Conservation (phyloP, 345 rosid species). For the Garcia nutans region DNA sequence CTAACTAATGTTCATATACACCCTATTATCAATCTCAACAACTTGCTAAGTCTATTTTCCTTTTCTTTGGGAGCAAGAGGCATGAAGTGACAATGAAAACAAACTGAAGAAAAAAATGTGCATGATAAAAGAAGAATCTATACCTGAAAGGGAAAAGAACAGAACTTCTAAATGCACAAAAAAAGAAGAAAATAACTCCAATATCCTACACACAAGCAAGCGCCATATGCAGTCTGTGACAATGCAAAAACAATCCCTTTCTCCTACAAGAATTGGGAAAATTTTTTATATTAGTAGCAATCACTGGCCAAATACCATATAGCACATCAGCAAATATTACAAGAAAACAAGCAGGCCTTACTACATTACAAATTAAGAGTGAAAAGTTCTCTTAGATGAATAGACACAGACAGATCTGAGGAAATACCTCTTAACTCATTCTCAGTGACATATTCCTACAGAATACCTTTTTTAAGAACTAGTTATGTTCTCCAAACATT, state of each 20-base stretch:
- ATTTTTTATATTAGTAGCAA: background rate
- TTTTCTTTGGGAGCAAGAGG: background rate
- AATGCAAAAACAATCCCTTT: constrained; percentile 62
- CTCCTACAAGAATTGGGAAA: constrained; percentile 44
- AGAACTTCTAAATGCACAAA: constrained; percentile 40
- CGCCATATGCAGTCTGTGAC: constrained; percentile 85
- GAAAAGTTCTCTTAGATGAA: background rate
- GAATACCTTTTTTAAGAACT: background rate
- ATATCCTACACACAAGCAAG: constrained; percentile 68
- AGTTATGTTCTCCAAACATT: background rate
- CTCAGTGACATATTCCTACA: background rate
- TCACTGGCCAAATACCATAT: constrained; percentile 8
- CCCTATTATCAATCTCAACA: background rate
- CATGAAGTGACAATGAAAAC: constrained; percentile 1
- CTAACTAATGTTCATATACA: background rate
- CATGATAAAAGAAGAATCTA: constrained; percentile 16
- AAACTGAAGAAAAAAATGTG: constrained; percentile 14
- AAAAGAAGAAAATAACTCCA: constrained; percentile 79
- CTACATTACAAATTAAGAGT: background rate
- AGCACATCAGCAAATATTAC: background rate
- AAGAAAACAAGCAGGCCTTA: background rate
- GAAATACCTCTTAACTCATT: background rate
- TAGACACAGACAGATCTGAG: background rate
- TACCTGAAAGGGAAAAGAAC: constrained; percentile 90
- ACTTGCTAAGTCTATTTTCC: background rate